Evolutionary conservation across 2,329 filamentous ascomycete species (phyloP), one percentile per base, ranked within the genome.

Genomic region (Sphaerulina musiva): DNA sequence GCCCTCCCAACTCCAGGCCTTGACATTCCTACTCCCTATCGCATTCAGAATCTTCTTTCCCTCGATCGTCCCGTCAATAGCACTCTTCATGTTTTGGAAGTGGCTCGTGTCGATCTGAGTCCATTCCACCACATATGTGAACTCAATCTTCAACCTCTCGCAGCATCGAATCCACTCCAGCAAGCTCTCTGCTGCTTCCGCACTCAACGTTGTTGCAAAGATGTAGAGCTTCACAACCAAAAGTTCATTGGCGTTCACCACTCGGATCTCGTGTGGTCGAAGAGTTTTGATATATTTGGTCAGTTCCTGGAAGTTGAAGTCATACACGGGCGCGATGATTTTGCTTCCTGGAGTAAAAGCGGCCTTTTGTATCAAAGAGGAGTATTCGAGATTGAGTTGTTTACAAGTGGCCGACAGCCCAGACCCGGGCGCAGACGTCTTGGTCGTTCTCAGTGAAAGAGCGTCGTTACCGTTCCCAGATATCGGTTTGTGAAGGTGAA

Each of bases 281-380:
- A 60, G 46, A 1, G 49, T 51, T 6, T 52, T 45, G 20, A 56
- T 54, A 31, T 60, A 62, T 1, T 53, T 5, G 7, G 48, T 55
- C 38, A 62, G 48, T 20, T 56, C 46, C 4, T 50, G 26, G 32
- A 62, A 60, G 46, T 62, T 54, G 43, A 59, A 56, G 44, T 62
- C 53, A 40, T 57, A 57, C 23, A 60, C 48, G 6, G 54, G 55
- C 9, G 53, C 54, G 11, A 53, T 29, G 6, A 51, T 60, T 17
- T 46, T 55, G 12, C 47, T 58, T 14, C 50, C 56, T 1, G 58
- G 54, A 0, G 54, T 54, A 46, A 62, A 58, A 4, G 58, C 60
- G 3, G 60, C 58, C 41, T 51, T 48, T 14, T 54, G 58, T 6
- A 62, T 52, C 4, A 62, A 29, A 8, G 39, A 48, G 29, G 50